Evolutionary conservation across 2,329 filamentous ascomycete species (phyloP).

Genomic region (Colletotrichum sp.): DNA sequence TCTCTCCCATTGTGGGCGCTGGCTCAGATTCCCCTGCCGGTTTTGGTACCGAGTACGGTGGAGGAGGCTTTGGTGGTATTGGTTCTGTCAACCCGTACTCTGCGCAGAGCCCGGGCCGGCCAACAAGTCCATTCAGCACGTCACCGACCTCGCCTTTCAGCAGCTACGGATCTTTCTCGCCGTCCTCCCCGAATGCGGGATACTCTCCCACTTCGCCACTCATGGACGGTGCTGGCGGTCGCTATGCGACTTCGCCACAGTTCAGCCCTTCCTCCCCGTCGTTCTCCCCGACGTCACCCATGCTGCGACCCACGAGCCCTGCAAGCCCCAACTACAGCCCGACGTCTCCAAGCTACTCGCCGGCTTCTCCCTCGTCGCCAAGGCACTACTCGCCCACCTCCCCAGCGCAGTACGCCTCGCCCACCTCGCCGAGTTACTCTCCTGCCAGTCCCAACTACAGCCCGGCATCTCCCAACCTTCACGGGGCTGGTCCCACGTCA

Average conservation of each 20-base stretch:
- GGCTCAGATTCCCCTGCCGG: slow-evolving; percentile 75
- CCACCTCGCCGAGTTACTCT: slow-evolving; percentile 76
- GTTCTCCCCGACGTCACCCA: slow-evolving; percentile 67
- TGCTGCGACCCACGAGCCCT: slow-evolving; percentile 59
- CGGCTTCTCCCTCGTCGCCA: slow-evolving; percentile 62
- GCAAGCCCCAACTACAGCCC: slow-evolving; percentile 68
- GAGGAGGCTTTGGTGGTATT: slow-evolving; percentile 51
- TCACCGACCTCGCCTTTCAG: slow-evolving; percentile 71
- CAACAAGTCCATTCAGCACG: slow-evolving; percentile 78
- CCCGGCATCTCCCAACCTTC: slow-evolving; percentile 67
- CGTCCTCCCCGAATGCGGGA: slow-evolving; percentile 74
- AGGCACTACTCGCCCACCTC: slow-evolving; percentile 73
- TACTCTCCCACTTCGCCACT: slow-evolving; percentile 81
- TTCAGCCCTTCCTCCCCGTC: slow-evolving; percentile 69
- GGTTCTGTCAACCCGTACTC: slow-evolving; percentile 69
- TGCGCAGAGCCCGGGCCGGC: slow-evolving; percentile 63
- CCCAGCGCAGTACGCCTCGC: slow-evolving; percentile 74
- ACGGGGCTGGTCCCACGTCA: slow-evolving; percentile 50
- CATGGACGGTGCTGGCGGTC: slow-evolving; percentile 57
- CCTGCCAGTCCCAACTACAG: slow-evolving; percentile 75
- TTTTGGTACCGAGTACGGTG: slow-evolving; percentile 67
- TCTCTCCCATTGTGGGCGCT: slow-evolving; percentile 78
- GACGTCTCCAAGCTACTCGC: slow-evolving; percentile 69
- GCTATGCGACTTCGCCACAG: slow-evolving; percentile 64
- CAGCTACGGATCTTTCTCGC: slow-evolving; percentile 69